Evolutionary conservation across 2,329 filamentous ascomycete genomes (phyloP).

Genomic region (Fusarium clavum): DNA sequence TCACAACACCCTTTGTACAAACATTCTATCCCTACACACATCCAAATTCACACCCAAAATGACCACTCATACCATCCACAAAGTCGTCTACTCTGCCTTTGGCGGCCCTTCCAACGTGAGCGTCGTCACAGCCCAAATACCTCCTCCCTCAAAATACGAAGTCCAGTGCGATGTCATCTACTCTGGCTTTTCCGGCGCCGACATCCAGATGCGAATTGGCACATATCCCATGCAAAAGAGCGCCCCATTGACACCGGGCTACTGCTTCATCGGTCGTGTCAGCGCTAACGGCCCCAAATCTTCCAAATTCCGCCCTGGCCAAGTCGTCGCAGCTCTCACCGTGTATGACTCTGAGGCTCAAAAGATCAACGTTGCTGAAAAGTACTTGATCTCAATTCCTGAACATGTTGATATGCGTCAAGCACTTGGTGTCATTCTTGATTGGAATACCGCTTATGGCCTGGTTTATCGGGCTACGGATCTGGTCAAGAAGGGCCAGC

Average conservation of each 20-base stretch:
- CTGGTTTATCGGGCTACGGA: slow-evolving; percentile 54
- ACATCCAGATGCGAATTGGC: slow-evolving; percentile 63
- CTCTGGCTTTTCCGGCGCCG: slow-evolving; percentile 60
- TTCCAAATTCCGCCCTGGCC: slow-evolving; percentile 49
- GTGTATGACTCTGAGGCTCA: slow-evolving; percentile 59
- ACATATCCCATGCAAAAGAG: slow-evolving; percentile 59
- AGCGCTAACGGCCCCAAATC: slow-evolving; percentile 52
- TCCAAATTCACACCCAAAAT: slow-evolving; percentile 14
- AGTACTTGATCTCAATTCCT: slow-evolving; percentile 58
- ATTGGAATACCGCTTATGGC: slow-evolving; percentile 59
- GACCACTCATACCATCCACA: slow-evolving; percentile 54
- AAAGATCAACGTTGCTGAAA: slow-evolving; percentile 59
- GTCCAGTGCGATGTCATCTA: slow-evolving; percentile 62
- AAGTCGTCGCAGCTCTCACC: slow-evolving; percentile 52
- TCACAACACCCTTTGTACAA: too few species aligned
- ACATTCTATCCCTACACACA: not conserved
- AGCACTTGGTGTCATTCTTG: slow-evolving; percentile 56
- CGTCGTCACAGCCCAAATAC: slow-evolving; percentile 51
- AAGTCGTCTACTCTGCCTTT: slow-evolving; percentile 57
- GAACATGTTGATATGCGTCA: slow-evolving; percentile 55
- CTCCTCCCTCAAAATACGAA: slow-evolving; percentile 55
- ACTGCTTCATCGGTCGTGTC: slow-evolving; percentile 60
- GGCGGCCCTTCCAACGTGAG: slow-evolving; percentile 55
- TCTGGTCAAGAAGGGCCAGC: slow-evolving; percentile 55
- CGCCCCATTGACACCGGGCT: slow-evolving; percentile 62